Percentiles rank a stretch among this genome's conserved stretches.
Conservation (phyloP, 441 rosid genomes). For the Aquilaria agallochum region DNA sequence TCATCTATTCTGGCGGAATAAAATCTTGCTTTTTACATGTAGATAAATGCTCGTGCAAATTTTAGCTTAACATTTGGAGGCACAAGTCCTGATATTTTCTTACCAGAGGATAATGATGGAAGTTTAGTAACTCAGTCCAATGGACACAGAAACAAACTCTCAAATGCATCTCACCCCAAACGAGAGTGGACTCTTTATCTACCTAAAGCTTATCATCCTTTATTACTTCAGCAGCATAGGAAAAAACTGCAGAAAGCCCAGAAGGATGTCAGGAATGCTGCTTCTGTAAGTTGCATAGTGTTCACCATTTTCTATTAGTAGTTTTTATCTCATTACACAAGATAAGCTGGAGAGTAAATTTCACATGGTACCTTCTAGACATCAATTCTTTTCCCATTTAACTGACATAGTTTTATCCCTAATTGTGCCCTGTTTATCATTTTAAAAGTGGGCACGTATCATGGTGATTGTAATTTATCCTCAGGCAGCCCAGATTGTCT, state of each 20-base stretch:
- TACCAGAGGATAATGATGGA: slow-evolving; percentile 37
- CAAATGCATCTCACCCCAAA: slow-evolving; percentile 27
- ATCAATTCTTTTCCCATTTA: not conserved
- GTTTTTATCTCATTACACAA: slow-evolving; percentile 1
- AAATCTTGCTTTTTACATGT: slow-evolving; percentile 19
- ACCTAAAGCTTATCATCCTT: slow-evolving; percentile 85
- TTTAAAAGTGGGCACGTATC: too few relatives aligned
- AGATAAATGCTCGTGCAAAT: slow-evolving; percentile 92
- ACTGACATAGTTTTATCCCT: not conserved
- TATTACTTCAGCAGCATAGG: slow-evolving; percentile 79
- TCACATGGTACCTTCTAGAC: slow-evolving; percentile 1
- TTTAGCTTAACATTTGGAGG: slow-evolving; percentile 81
- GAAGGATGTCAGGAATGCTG: slow-evolving; percentile 44
- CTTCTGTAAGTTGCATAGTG: slow-evolving; percentile 43
- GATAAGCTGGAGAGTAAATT: not conserved
- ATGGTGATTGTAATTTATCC: too few relatives aligned
- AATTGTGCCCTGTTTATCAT: too few relatives aligned
- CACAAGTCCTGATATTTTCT: slow-evolving; percentile 61
- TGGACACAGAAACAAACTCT: slow-evolving; percentile 24
- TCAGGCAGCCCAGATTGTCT: too few relatives aligned
- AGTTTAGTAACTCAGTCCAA: slow-evolving; percentile 28
- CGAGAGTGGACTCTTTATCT: slow-evolving; percentile 73
- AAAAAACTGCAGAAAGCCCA: slow-evolving; percentile 46
- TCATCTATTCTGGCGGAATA: too few relatives aligned
- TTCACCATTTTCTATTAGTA: slow-evolving; percentile 4